Evolutionary conservation across 1,284 basidiomycete species (phyloP), one percentile per base, ranked within the genome.

Genomic region (Sparassis latifolia): DNA sequence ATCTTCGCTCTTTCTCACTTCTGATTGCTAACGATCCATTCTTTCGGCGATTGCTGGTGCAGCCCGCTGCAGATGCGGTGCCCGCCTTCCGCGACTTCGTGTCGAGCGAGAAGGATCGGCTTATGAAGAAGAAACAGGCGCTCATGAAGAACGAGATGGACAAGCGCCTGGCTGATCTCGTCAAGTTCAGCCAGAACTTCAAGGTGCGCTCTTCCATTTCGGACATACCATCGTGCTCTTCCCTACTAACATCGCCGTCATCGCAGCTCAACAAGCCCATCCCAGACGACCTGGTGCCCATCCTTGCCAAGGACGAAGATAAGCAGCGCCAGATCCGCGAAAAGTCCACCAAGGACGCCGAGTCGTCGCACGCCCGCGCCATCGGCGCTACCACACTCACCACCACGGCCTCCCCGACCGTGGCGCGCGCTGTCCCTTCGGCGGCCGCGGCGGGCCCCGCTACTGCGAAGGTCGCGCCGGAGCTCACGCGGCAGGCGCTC

Each of bases 71-170:
- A 12, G 85, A 87, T 64, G 75, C 85, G 32, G 67, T 86, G 10
- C 81, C 86, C 40, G 86, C 86, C 10, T 95, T 95, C 79, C 82
- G 90, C 53, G 84, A 91, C 60, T 97, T 96, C 61, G 92, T 97
- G 39, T 85, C 87, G 5, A 85, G 80, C 58, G 94, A 97, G 73
- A 89, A 88, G 64, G 87, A 95, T 62, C 79, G 89, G 49, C 72
- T 95, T 49, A 86, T 89, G 44, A 88, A 92, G 72, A 96, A 93
- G 78, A 86, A 91, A 70, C 90, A 93, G 62, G 88, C 88, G 20
- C 73, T 96, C 45, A 82, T 86, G 51, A 96, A 94, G 78, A 90
- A 80, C 63, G 96, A 97, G 67, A 92, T 93, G 83, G 91, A 95
- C 66, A 92, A 89, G 63, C 82, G 87, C 49, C 82, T 97, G 71